Base-by-base conservation (phyloP, 1,284 basidiomycete species). In the Apiotrichum porosum region DNA sequence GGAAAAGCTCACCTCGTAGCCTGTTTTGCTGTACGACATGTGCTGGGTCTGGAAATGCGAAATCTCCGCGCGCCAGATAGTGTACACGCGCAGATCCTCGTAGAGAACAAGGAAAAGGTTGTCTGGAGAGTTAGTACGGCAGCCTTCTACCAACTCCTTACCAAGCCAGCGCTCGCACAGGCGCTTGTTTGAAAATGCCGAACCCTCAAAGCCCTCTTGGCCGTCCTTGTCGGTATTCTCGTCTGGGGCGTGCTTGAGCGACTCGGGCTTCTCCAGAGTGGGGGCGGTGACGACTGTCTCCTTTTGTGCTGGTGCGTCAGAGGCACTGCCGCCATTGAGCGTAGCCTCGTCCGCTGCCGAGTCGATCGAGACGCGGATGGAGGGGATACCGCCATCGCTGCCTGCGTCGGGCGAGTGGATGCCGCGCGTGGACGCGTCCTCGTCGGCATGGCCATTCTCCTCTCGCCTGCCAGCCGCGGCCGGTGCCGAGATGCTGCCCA, bases 81-180 rank as follows among this genome's bases (percentile, higher is more conserved):
- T 98, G 85, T 94, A 98, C 12, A 98, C 88, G n/a, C 95, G 84
- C 41, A 98, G 77, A 68, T 98, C 94, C 85, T 97, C 93, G 70
- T 97, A 97, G 4, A 97, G 77, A 2, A 97, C 92, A 90, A 98
- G 93, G 76, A 98, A 98, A 47, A 98, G 73, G 63, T 98, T 98
- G 70, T 97, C 67, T 57, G 37, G 3, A 4, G 23, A 4, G 30
- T 46, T 19, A 30, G 23, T 22, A 22, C 2, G 4, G 23, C 8
- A 21, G 6, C 14, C n/a, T 9, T 21, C 3, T 9, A 22, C 10
- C 9, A 30, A n/a, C n/a, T 4, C 57, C 58, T 44, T 47, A 60
- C 60, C 94, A 44, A 99, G 78, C 94, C 94, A 98, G 41, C 95
- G 80, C 69, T 98, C 94, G 69, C 95, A 98, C 24, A 99, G 75